These are phyloP conservation scores for Kalmusia sp. DNA, from an alignment of 2,329 filamentous ascomycete species.

Conservation along the genomic window DNA sequence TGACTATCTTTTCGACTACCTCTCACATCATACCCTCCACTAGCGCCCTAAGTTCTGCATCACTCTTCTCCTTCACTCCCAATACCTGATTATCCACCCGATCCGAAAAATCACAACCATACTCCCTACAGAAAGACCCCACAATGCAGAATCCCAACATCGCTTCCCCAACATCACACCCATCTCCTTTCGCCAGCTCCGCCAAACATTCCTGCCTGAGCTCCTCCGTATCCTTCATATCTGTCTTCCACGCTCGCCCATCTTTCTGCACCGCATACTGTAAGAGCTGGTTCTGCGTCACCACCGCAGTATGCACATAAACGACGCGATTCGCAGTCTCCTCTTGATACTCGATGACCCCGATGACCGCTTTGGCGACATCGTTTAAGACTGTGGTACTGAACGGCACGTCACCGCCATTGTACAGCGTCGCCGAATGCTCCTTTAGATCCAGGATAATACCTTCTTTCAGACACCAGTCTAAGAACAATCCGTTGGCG, in stretches of 20 bases:
- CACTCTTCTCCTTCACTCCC: conserved; percentile 18
- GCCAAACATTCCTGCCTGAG: no score
- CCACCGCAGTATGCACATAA: conserved; percentile 42
- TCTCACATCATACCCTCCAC: background rate
- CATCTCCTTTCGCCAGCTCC: conserved; percentile 29
- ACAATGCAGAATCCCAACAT: conserved; percentile 39
- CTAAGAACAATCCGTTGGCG: conserved; percentile 38
- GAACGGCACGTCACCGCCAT: conserved; percentile 43
- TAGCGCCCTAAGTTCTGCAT: background rate
- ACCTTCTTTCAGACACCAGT: conserved; percentile 39
- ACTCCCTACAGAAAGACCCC: conserved; percentile 33
- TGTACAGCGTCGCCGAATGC: conserved; percentile 39
- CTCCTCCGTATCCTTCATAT: conserved; percentile 30
- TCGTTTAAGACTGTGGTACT: conserved; percentile 38
- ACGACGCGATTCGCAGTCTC: conserved; percentile 46
- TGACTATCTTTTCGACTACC: background rate
- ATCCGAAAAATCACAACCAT: conserved; percentile 40
- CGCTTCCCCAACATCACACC: conserved; percentile 8
- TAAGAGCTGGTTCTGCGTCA: conserved; percentile 48
- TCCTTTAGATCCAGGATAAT: conserved; percentile 38
- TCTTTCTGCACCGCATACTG: conserved; percentile 42
- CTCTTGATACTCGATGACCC: conserved; percentile 17
- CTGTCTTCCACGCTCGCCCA: conserved; percentile 34
- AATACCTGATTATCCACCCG: conserved; percentile 47
- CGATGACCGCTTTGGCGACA: conserved; percentile 42